Conservation (phyloP, 306 rosid species). For the Rubus idaeus region DNA sequence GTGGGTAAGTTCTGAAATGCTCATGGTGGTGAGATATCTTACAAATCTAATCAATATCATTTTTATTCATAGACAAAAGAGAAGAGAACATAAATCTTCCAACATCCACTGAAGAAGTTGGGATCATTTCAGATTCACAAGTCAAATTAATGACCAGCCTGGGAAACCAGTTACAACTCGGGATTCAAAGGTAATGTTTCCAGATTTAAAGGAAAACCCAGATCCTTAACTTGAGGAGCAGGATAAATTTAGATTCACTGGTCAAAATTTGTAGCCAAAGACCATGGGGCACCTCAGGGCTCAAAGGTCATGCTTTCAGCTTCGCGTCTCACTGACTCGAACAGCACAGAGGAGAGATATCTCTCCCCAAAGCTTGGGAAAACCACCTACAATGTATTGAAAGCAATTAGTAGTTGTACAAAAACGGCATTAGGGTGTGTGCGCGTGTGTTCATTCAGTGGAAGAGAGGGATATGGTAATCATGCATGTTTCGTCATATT, state of each 20-base stretch:
- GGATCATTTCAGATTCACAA: not conserved
- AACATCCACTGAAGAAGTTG: not conserved
- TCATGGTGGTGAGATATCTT: not conserved
- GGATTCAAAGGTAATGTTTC: not conserved
- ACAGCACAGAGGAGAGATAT: slow-evolving; percentile 70
- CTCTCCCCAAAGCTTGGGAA: slow-evolving; percentile 92
- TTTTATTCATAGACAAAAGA: not conserved
- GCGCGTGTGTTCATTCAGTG: not conserved
- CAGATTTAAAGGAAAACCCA: not conserved
- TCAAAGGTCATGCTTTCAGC: slow-evolving; percentile 73
- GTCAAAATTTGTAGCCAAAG: slow-evolving; percentile 3
- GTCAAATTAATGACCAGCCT: not conserved
- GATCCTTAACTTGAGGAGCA: not conserved
- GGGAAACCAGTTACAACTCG: not conserved
- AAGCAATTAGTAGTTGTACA: not conserved
- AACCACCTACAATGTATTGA: slow-evolving; percentile 46
- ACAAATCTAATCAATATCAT: not conserved
- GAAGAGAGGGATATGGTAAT: not conserved
- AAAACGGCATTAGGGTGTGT: not conserved
- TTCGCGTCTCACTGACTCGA: slow-evolving; percentile 60
- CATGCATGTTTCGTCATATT: not conserved
- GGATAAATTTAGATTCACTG: not conserved
- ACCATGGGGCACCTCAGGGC: slow-evolving; percentile 33
- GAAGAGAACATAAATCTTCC: not conserved
- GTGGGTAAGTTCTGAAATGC: not conserved